Base-by-base conservation (phyloP, 768 basidiomycete species). In the Lactarius vividus region DNA sequence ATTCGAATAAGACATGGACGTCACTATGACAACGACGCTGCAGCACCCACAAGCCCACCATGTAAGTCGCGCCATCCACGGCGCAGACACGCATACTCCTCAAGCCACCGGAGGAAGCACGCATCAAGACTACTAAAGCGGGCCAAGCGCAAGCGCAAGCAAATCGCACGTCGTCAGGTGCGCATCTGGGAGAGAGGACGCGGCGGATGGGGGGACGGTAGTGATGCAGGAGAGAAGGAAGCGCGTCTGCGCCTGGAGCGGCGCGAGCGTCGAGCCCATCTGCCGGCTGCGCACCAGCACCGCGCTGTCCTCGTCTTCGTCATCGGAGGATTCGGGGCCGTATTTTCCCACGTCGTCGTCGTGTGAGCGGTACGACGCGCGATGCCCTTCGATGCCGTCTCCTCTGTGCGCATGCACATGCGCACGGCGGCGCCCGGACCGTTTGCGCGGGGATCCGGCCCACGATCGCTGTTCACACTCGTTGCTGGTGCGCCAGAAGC, bases 71-170 rank as follows among this genome's bases (percentile, higher is more conserved):
- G 77, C 83, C 83, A 84, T 2, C 81, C 78, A n/a, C 81, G 72
- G 66, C 74, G 77, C 46, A 37, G 77, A 73, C 37, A 82, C 4
- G 79, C 79, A 4, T 89, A 89, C 74, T 89, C 88, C 59, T 81
- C 84, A n/a, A 94, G 77, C 89, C 89, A 93, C 73, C 91, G 89
- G 37, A 92, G 76, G 73, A 92, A 93, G 46, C 79, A 79, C 20
- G 82, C 92, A 67, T 94, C 92, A 54, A 87, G 72, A 5, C 79
- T 77, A 72, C 91, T 94, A 65, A 65, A 91, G 75, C 8, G 90
- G 87, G 1, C 90, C 88, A 0, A 94, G 81, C 73, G 89, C 89
- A 54, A 94, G 86, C 15, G 84, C 78, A 70, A 81, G 85, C 49
- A 83, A 73, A 42, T 66, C 73, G n/a, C 71, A 72, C 39, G 66